Base-by-base conservation (phyloP, 768 basidiomycete species). In the Rhodocollybia butyracea region DNA sequence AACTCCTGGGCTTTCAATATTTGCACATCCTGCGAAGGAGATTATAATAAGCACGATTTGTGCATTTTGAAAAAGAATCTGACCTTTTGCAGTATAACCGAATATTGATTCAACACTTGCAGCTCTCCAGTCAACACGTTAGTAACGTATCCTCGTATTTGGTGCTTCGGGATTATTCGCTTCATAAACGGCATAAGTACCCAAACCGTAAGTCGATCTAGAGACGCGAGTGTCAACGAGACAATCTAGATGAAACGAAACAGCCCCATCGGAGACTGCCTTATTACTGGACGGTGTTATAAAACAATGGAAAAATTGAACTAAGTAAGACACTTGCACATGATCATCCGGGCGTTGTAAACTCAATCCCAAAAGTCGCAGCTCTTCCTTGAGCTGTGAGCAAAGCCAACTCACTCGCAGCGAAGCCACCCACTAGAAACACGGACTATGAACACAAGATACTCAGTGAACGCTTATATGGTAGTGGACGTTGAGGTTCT, bases 391-490 rank as follows among this genome's bases (percentile, higher is more conserved):
- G n/a, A 81, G 70, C 45, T 70, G 67, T 1, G 66, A 59, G 57
- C 76, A 81, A 17, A 83, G 63, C 72, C 74, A n/a, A 81, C 41
- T 78, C 75, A 55, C 73, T 81, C 2, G 79, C 76, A 10, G 76
- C 74, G 63, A 82, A 82, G 0, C 80, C 81, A 7, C 82, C 81
- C 3, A 83, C 80, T 13, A 82, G 65, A 51, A 82, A 75, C 22
- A 80, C 70, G 8, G 69, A 57, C 73, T 76, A 52, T 12, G 31
- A 24, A 42, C n/a, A 19, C 2, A n/a, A 27, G 12, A 13, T 24
- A 27, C 34, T 11, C 27, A 19, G 30, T 43, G 22, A 13, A 5
- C 26, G 30, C 2, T 17, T 12, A 24, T 41, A 8, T 0, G 19
- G 36, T 21, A 0, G 32, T 1, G 11, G 50, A 40, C 51, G 27